These are phyloP conservation scores for Moniliella sp. DNA, from an alignment of 1,284 basidiomycete species.

Conservation along the genomic window DNA sequence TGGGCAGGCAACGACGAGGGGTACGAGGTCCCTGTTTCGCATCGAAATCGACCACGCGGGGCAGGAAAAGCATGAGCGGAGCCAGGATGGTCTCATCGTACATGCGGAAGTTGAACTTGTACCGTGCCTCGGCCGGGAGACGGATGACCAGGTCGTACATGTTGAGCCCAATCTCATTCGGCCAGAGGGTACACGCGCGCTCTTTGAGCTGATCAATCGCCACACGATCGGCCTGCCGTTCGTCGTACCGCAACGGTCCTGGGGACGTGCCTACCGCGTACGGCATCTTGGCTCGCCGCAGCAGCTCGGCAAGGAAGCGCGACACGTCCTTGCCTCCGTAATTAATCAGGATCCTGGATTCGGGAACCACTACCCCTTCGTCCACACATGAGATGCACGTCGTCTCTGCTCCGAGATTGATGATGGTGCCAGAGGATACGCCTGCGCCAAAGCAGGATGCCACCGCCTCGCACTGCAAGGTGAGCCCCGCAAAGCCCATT, in stretches of 20 bases:
- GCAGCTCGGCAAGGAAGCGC: slow-evolving; percentile 57
- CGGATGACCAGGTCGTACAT: slow-evolving; percentile 54
- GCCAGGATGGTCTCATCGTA: slow-evolving; percentile 92
- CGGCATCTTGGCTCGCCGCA: slow-evolving; percentile 64
- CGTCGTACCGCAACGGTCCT: slow-evolving; percentile 46
- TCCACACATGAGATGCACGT: slow-evolving; percentile 83
- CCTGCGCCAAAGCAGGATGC: slow-evolving; percentile 88
- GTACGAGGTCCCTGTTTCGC: slow-evolving; percentile 39
- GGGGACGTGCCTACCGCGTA: no score
- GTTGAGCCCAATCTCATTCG: slow-evolving; percentile 26
- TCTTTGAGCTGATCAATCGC: slow-evolving; percentile 26
- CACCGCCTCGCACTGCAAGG: slow-evolving; percentile 44
- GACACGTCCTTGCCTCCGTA: slow-evolving; percentile 88
- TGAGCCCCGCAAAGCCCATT: slow-evolving; percentile 43
- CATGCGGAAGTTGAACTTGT: slow-evolving; percentile 69
- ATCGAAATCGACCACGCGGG: slow-evolving; percentile 70
- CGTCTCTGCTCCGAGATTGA: slow-evolving; percentile 68
- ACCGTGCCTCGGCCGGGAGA: slow-evolving; percentile 50
- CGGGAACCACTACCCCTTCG: slow-evolving; percentile 67
- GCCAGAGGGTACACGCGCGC: slow-evolving; percentile 22
- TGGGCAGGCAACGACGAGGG: slow-evolving; percentile 3
- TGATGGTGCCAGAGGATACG: slow-evolving; percentile 76
- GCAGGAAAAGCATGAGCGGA: slow-evolving; percentile 77
- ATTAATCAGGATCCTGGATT: slow-evolving; percentile 64
- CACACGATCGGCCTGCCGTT: slow-evolving; percentile 14